Evolutionary conservation across 228 moss, liverwort and hornwort genomes (phyloP), one percentile per base, ranked within the genome.

Genomic region (Sphagnum magellanicum): DNA sequence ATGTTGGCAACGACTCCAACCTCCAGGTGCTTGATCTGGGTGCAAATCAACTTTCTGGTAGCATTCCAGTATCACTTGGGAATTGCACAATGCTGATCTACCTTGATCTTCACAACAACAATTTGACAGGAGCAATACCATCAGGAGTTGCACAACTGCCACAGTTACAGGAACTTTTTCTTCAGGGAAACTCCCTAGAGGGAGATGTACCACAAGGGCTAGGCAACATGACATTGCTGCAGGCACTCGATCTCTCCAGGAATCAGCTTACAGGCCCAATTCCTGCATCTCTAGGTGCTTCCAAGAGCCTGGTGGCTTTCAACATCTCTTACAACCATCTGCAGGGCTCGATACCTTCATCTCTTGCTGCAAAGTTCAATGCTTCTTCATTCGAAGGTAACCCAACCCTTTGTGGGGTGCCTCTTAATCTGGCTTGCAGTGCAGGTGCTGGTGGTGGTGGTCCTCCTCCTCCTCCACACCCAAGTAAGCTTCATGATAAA

Each of bases 321-420:
- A 79, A 89, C 50, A 63, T 88, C 60, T 89, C 89, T 6, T 71
- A 70, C 10, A 95, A 95, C 68, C 10, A 77, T 0, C 63, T 95
- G 5, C 60, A 72, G 4, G 92, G 92, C 13, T 63, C 67, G 4
- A 84, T 95, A 10, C 95, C 95, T 49, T 15, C 78, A 50, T 55
- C 69, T 9, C 84, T 97, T n/a, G 95, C 86, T 6, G 64, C 72
- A 5, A 84, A 59, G 69, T 97, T 97, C 67, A 68, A 74, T 50
- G 71, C 68, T 51, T 81, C 70, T 6, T 81, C 96, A 5, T 97
- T 97, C 51, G 63, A 70, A 48, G 88, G 82, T 46, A 96, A 96
- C 51, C 60, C 17, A 5, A 62, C 57, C 11, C 79, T 93, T 48
- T 97, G 93, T 74, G 93, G 96, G 53, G 16, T 47, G 15, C 91